Percentiles rank a stretch among this genome's conserved stretches.
Conservation (phyloP, 148 eudicot species). For the Silene conica region DNA sequence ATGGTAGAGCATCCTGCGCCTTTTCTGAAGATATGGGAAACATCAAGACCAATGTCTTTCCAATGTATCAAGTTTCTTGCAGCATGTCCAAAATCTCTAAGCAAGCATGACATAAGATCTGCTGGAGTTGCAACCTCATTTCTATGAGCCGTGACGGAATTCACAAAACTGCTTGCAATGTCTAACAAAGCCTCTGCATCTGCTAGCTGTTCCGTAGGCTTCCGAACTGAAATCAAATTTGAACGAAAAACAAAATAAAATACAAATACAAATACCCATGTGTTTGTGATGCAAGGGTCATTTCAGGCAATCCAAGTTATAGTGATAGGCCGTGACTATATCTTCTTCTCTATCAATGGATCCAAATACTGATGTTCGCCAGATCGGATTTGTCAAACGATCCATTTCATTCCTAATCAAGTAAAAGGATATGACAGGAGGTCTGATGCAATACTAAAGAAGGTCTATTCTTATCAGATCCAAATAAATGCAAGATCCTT, state of each 20-base stretch:
- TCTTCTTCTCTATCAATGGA: too few relatives aligned
- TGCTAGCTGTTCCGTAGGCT: conserved; percentile 87
- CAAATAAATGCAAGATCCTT: too few relatives aligned
- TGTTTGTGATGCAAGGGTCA: neutral
- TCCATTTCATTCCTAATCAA: too few relatives aligned
- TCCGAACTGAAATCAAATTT: conserved; percentile 47
- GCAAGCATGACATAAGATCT: conserved; percentile 54
- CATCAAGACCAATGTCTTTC: conserved; percentile 62
- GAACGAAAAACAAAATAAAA: neutral
- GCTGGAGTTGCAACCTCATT: conserved; percentile 60
- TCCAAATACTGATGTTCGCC: too few relatives aligned
- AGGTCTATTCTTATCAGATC: too few relatives aligned
- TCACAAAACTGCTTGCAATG: conserved; percentile 58
- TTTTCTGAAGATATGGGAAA: conserved; percentile 49
- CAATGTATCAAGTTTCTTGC: conserved; percentile 40
- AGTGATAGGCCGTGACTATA: too few relatives aligned
- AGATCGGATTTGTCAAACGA: too few relatives aligned
- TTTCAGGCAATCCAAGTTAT: neutral
- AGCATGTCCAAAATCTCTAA: conserved; percentile 47
- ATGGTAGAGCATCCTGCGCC: conserved; percentile 67
- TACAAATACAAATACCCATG: neutral
- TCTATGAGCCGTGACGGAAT: conserved; percentile 57
- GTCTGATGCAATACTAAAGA: too few relatives aligned
- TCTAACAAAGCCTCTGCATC: conserved; percentile 85
- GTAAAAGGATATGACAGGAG: too few relatives aligned